Base-by-base conservation (phyloP, 495 filamentous ascomycete genomes). In the Copromyces sp. region DNA sequence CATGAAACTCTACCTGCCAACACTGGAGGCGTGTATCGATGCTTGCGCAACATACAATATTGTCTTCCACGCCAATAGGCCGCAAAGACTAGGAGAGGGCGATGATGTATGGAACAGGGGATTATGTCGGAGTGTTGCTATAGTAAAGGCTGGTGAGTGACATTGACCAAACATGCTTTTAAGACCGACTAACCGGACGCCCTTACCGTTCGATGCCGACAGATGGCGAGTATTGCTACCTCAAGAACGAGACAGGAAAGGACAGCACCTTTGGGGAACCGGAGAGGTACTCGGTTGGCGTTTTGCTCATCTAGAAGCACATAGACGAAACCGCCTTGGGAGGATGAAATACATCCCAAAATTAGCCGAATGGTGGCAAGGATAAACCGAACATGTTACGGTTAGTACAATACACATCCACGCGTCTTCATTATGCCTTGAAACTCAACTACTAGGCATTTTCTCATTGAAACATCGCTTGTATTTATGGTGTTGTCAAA, bases 211-310 rank as follows among this genome's bases (percentile, higher is more conserved):
- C 29, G 69, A 16, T 68, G 24, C n/a, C 9, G 9, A 37, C 32
- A 74, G 73, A 53, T 12, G 74, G 75, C 9, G 74, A 71, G 0
- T 81, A 78, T 42, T 83, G 81, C 71, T 82, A 80, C 53, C 69
- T 83, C 70, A 83, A 83, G 73, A 83, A 81, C 38, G 79, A 71
- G 3, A 82, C 82, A 11, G 76, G 71, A 17, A 77, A 74, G 3
- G 80, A 53, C 45, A 82, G 68, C 42, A 81, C 80, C 9, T 71
- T 74, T 71, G 79, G 79, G 0, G 20, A 39, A 1, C 74, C 80
- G 17, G 53, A 71, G 11, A n/a, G 8, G 0, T 81, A 75, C 68
- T 75, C 79, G 14, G 81, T 79, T 41, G 80, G 77, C 20, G 68
- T 79, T 41, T 44, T 80, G 68, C 42, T 78, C 8, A 61, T 69